Evolutionary conservation across 2,329 filamentous ascomycete genomes (phyloP), one percentile per base, ranked within the genome.

Genomic region (Fusarium sacchari): DNA sequence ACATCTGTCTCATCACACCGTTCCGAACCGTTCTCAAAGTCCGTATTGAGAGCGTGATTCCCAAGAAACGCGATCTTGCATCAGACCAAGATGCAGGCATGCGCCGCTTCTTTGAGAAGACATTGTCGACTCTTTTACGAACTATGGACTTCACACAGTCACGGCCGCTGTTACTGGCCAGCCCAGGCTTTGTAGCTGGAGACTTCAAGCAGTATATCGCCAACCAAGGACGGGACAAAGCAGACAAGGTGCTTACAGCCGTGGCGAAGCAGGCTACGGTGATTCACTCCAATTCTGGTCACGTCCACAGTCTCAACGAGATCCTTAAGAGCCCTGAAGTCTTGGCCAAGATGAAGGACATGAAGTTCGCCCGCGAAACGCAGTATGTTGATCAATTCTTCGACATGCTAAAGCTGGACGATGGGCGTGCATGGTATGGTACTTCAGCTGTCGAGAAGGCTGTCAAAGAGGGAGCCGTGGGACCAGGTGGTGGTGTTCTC

Each of bases 351-450:
- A 90, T 98, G 78, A 91, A 92, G 69, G 91, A 98, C 80, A 96
- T 95, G 73, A 96, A 96, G 78, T 98, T 96, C 80, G 92, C 94
- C 6, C 90, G 91, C 68, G 95, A 98, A 82, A 94, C 94, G 3
- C 88, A 88, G 42, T 86, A 94, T 68, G 95, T 99, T 90, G 95
- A 98, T 77, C 89, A 91, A 49, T 95, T 98, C 80, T 91, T 93
- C 76, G 88, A 91, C 1, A 86, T 94, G 69, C 85, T 99, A 67
- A 91, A 95, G 58, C 90, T 90, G 67, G 95, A 98, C 71, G 95
- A 98, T 74, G 93, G 94, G 6, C 90, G 93, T 64, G 96, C 95
- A 5, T 97, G 95, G 88, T 99, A 99, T 82, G 96, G 96, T 1
- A 90, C 92, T 0, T 88, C 87, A 20, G 94, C 97, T 60, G 95